Evolutionary conservation across 345 rosid genomes (phyloP).

Genomic region (Gossypium stocksii): DNA sequence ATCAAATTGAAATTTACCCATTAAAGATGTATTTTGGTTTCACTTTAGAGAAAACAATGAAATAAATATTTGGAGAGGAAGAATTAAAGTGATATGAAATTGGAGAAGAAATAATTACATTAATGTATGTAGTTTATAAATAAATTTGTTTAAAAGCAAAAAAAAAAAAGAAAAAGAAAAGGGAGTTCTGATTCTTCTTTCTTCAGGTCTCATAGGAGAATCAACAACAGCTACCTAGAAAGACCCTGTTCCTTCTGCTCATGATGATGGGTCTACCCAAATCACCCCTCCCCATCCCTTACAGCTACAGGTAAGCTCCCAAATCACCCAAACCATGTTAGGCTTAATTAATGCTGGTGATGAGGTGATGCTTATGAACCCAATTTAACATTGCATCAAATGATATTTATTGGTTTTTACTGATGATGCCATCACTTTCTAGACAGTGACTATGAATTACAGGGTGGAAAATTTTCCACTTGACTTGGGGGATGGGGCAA

Average conservation of each 20-base stretch:
- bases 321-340: background rate
- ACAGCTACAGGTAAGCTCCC: background rate
- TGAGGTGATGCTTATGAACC: constrained; percentile 46
- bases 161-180: too few relatives aligned
- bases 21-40: too few relatives aligned
- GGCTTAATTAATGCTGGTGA: background rate
- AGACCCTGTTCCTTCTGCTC: background rate
- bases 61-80: too few relatives aligned
- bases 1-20: too few relatives aligned
- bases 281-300: background rate
- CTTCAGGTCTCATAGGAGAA: background rate
- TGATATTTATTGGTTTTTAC: constrained; percentile 69
- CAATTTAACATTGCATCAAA: constrained; percentile 52
- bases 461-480: constrained; percentile 40
- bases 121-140: too few relatives aligned
- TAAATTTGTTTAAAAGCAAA: too few relatives aligned
- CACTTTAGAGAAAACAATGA: too few relatives aligned
- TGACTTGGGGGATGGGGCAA: constrained; percentile 84
- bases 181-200: background rate
- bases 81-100: too few relatives aligned
- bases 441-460: constrained; percentile 70
- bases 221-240: background rate
- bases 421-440: too few relatives aligned
- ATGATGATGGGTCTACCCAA: background rate
- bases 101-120: too few relatives aligned